Percentiles rank a stretch among this genome's conserved stretches.
Evolutionary conservation across 1,284 basidiomycete genomes (phyloP).

Genomic region (Cryptococcus depauperatus): DNA sequence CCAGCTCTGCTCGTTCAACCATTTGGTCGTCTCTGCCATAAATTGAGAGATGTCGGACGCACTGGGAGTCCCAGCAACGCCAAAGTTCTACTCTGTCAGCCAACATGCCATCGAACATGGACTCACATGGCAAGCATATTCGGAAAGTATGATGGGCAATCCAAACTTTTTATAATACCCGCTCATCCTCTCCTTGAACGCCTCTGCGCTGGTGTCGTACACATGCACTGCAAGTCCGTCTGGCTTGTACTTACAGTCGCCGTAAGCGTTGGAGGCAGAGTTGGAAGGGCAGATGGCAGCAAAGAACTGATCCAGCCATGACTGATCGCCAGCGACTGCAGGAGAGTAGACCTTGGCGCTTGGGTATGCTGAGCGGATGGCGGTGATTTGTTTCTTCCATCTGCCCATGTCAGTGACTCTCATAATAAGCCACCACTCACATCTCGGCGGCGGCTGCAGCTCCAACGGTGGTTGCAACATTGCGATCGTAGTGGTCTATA

Average conservation of each 20-base stretch:
- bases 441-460: slow-evolving; percentile 1
- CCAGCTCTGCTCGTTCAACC: slow-evolving; percentile 32
- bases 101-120: too few species aligned
- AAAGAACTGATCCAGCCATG: slow-evolving; percentile 23
- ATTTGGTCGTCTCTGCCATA: slow-evolving; percentile 24
- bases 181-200: slow-evolving; percentile 11
- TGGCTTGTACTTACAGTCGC: slow-evolving; percentile 15
- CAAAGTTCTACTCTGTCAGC: slow-evolving; percentile 5
- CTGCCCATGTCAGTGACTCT: slow-evolving; percentile 5
- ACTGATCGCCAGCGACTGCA: slow-evolving; percentile 14
- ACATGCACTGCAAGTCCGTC: slow-evolving; percentile 20
- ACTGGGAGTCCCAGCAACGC: not conserved
- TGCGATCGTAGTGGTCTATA: slow-evolving; percentile 6
- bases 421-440: slow-evolving; percentile 6
- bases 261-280: slow-evolving; percentile 7
- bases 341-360: slow-evolving; percentile 17
- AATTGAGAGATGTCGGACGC: slow-evolving; percentile 11
- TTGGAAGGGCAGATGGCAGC: slow-evolving; percentile 17
- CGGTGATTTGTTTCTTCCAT: slow-evolving; percentile 18
- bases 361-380: slow-evolving; percentile 13
- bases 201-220: slow-evolving; percentile 12
- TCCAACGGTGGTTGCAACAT: slow-evolving; percentile 1
- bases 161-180: slow-evolving; percentile 12
- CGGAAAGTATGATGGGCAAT: slow-evolving; percentile 13
- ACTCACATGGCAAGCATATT: slow-evolving; percentile 19